phyloP scores from a whole-genome alignment of 352 stramenopile species.

The Pythium oligandrum region DNA sequence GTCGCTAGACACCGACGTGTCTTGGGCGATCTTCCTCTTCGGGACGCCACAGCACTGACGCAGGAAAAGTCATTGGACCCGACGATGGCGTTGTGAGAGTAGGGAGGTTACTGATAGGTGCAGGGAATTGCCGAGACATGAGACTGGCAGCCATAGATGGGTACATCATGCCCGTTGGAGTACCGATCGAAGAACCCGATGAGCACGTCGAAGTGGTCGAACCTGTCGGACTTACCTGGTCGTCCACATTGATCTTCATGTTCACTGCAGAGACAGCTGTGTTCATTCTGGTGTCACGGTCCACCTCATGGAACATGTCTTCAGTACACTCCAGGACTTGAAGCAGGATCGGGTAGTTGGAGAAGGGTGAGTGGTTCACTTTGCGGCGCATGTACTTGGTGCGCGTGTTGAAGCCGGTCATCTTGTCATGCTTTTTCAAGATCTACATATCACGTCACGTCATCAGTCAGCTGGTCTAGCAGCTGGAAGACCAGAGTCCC shows the following conservation, averaged over 20 bases:
- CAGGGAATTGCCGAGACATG: conserved; percentile 36
- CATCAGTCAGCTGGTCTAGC: neutral
- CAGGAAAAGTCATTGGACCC: conserved; percentile 25
- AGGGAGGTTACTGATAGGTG: conserved; percentile 32
- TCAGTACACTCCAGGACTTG: conserved; percentile 72
- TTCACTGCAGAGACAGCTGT: conserved; percentile 49
- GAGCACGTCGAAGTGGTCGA: conserved; percentile 13
- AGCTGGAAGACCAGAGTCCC: neutral
- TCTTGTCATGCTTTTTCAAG: conserved; percentile 84
- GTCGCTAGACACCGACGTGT: neutral
- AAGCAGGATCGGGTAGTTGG: conserved; percentile 70
- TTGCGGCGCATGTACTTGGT: conserved; percentile 85
- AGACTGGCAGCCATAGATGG: conserved; percentile 21
- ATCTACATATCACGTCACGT: conserved; percentile 27
- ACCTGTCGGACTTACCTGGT: conserved; percentile 12
- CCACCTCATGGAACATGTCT: conserved; percentile 76
- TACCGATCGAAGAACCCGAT: conserved; percentile 15
- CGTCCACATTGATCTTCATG: conserved; percentile 33
- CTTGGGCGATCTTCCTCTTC: conserved; percentile 26
- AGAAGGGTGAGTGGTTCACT: conserved; percentile 75
- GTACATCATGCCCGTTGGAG: conserved; percentile 27
- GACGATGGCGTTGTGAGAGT: conserved; percentile 18
- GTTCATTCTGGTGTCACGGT: conserved; percentile 49
- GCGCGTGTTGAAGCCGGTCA: conserved; percentile 79
- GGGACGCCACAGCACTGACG: conserved; percentile 40